Base-by-base conservation (phyloP, 1,284 basidiomycete genomes). In the Blastosporella zonata region DNA sequence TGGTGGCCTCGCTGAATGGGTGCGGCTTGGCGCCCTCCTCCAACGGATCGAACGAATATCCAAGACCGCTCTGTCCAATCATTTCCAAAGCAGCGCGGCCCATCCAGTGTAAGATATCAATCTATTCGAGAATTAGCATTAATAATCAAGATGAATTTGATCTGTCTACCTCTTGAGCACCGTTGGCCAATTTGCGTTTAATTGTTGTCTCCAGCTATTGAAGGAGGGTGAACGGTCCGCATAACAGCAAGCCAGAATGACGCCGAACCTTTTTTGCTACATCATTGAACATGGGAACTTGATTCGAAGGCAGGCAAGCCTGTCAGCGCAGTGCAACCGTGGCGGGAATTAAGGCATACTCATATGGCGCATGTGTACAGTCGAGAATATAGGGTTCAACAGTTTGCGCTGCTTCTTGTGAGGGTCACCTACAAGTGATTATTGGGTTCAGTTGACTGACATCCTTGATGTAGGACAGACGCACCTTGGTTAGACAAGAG, bases 381-480 rank as follows among this genome's bases (percentile, higher is more conserved):
- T 65, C 1, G 72, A 73, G 56, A 79, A 79, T 0, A 71, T 70
- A 0, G 74, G 75, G 46, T 71, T 73, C 21, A 79, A 59, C 58
- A 77, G 66, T 55, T 75, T 75, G 4, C 74, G 64, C 50, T 77
- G 72, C 46, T 65, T 69, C 37, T 62, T 63, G 55, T 76, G 74
- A 18, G 67, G 65, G 21, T 70, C 62, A 0, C 73, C 73, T 76
- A 25, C 10, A 33, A 20, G 12, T 17, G 13, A n/a, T 21, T 17
- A 10, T 18, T 17, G 1, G 2, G 20, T 36, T 15, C 15, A 29
- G 36, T 23, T 5, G 18, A 22, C n/a, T 15, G n/a, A n/a, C 6
- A 27, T 13, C 13, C n/a, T 6, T 29, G 23, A 15, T 10, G 21
- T 13, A 20, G 3, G 15, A 15, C 7, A 33, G 20, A 22, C 4